Conservation (phyloP, 495 filamentous ascomycete species). For the Penicillium cinerascens region DNA sequence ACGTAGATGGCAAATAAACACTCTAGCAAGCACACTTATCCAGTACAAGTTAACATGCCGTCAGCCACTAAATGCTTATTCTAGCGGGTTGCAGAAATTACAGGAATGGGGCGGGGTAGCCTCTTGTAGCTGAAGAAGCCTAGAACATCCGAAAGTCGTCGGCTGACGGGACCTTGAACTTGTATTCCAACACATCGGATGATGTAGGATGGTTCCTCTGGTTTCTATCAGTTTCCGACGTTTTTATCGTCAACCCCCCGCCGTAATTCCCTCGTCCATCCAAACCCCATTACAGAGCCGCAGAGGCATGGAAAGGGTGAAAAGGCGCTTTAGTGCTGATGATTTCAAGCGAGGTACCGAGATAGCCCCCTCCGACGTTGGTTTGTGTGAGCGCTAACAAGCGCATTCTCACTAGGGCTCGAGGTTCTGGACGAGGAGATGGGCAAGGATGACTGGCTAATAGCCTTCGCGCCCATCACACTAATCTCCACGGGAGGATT, state of each 20-base stretch:
- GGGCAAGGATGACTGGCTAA: slow-evolving; percentile 22
- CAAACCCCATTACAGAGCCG: background rate
- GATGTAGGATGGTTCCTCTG: background rate
- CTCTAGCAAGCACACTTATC: background rate
- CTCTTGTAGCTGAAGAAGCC: slow-evolving; percentile 1
- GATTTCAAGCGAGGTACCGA: slow-evolving; percentile 10
- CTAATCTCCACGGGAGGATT: slow-evolving; percentile 29
- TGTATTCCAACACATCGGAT: background rate
- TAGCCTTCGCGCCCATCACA: slow-evolving; percentile 33
- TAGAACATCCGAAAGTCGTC: slow-evolving; percentile 1
- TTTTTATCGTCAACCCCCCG: background rate
- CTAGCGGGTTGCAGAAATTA: slow-evolving; percentile 10
- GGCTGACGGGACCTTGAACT: background rate
- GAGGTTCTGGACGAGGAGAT: slow-evolving; percentile 25
- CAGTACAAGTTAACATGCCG: background rate
- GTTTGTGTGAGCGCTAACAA: background rate
- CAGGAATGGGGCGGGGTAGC: slow-evolving; percentile 9
- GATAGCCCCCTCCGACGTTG: background rate
- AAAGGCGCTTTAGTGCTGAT: slow-evolving; percentile 11
- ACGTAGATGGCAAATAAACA: background rate
- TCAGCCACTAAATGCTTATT: slow-evolving; percentile 5
- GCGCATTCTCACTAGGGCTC: slow-evolving; percentile 17
- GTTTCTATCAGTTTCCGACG: background rate
- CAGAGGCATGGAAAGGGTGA: slow-evolving; percentile 11
- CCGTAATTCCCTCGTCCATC: background rate